Base-by-base conservation (phyloP, 306 rosid species). In the Prunus campanulata region DNA sequence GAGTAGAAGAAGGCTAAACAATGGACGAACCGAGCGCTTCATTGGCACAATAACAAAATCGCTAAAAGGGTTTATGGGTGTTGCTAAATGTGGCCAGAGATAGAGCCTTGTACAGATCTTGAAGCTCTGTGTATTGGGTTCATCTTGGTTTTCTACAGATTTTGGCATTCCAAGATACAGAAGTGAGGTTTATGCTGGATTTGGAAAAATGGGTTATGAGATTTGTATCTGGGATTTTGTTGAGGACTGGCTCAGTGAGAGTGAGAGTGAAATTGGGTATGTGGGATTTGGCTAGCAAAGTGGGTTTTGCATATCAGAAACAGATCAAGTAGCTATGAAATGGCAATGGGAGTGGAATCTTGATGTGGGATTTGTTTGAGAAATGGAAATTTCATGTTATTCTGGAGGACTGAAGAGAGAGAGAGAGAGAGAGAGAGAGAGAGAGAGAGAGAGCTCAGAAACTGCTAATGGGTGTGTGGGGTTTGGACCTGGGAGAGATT, bases 21-120 rank as follows among this genome's bases (percentile, higher is more conserved):
- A 76, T 0, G 98, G 90, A 2, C 96, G 90, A 65, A 92, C 90
- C 63, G 89, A 84, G 75, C 89, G 90, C 84, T 92, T 96, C 99
- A 92, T 89, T 13, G 89, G 87, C 14, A 75, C 9, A 5, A 29
- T 4, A 69, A 9, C 47, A 79, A 67, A 80, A 64, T 84, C 81
- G 52, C 66, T 67, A 32, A 82, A 59, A 8, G 80, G 77, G 68
- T 66, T 68, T 49, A 60, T 74, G 56, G 81, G 78, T 56, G 70
- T 35, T 2, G 87, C 85, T 85, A 91, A 81, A 79, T 72, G 72
- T 12, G 88, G 78, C 80, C 87, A 83, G 3, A 75, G 66, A 76
- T 85, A 68, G 56, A 81, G 39, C 68, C 78, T 19, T 5, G 47
- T 18, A 42, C 77, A 82, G 86, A 85, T 81, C 84, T 84, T 80